Evolutionary conservation across 148 eudicot genomes (phyloP).

Genomic region (Oxyria digyna): DNA sequence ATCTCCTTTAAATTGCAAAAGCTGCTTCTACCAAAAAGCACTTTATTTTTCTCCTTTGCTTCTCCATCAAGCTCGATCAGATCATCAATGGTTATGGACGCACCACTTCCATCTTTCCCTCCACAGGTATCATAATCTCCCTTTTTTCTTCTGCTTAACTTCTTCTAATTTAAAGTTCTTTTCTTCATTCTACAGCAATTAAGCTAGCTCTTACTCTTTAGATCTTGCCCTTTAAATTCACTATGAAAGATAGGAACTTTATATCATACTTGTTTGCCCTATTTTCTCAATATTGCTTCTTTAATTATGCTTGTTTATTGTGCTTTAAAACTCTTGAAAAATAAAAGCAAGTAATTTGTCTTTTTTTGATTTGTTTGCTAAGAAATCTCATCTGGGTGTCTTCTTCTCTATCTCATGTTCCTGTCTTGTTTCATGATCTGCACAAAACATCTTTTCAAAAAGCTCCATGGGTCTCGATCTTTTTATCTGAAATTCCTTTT

Average conservation of each 20-base stretch:
- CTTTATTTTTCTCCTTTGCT: not conserved
- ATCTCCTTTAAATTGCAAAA: not conserved
- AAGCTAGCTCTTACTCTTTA: not conserved
- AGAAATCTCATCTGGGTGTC: constrained; percentile 7
- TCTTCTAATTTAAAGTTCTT: not conserved
- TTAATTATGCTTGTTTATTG: too few species aligned
- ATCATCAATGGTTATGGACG: constrained; percentile 24
- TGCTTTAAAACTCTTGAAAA: too few species aligned
- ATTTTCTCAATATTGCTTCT: too few species aligned
- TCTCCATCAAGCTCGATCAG: not conserved
- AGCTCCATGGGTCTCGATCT: not conserved
- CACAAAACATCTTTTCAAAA: too few species aligned
- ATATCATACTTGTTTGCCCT: too few species aligned
- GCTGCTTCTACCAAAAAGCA: too few species aligned
- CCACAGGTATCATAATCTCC: constrained; percentile 15
- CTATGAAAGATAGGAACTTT: too few species aligned
- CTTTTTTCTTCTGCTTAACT: not conserved
- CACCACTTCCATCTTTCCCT: constrained; percentile 22
- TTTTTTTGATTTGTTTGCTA: constrained; percentile 2
- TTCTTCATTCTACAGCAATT: not conserved
- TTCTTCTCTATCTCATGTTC: not conserved
- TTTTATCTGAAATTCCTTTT: constrained; percentile 1
- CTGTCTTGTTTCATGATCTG: too few species aligned
- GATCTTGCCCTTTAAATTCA: not conserved
- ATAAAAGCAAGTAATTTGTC: too few species aligned